Evolutionary conservation across 257 asterid genomes (phyloP).

Genomic region (Ilex aquifolium): DNA sequence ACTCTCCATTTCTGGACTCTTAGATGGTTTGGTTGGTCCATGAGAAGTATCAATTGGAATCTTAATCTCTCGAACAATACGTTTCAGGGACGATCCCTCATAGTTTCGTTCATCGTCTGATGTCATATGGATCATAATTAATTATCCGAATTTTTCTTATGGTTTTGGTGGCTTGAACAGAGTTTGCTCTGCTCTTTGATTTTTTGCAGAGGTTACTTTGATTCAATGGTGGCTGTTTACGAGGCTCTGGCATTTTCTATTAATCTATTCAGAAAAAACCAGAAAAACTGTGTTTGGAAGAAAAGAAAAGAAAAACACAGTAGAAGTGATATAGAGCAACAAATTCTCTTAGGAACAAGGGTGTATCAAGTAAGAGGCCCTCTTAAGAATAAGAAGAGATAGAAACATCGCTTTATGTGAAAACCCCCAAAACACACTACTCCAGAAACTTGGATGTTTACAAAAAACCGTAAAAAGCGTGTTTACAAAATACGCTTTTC

Average conservation of each 20-base stretch:
- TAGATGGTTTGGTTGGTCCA: not conserved
- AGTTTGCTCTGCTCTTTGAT: slow-evolving; percentile 7
- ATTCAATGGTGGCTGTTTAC: slow-evolving; percentile 21
- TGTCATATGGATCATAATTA: slow-evolving; percentile 72
- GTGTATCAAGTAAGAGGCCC: slow-evolving; percentile 35
- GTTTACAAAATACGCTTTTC: too few relatives aligned
- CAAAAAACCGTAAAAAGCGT: too few relatives aligned
- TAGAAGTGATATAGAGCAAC: slow-evolving; percentile 7
- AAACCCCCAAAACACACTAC: slow-evolving; percentile 90
- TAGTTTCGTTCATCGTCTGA: slow-evolving; percentile 57
- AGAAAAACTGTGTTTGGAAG: too few relatives aligned
- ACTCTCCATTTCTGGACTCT: slow-evolving; percentile 25
- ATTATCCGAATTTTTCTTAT: slow-evolving; percentile 50
- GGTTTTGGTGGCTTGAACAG: slow-evolving; percentile 13
- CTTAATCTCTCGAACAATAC: slow-evolving; percentile 45
- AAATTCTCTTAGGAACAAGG: slow-evolving; percentile 1
- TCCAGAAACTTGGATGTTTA: too few relatives aligned
- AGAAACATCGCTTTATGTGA: slow-evolving; percentile 67
- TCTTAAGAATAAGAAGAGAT: slow-evolving; percentile 66
- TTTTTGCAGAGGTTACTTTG: slow-evolving; percentile 21
- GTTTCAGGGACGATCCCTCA: slow-evolving; percentile 28
- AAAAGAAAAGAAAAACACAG: slow-evolving; percentile 7
- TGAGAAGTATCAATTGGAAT: slow-evolving; percentile 20
- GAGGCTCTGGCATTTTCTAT: slow-evolving; percentile 35
- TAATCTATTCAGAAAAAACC: slow-evolving; percentile 22